These are phyloP conservation scores for Porogramme epimiltina DNA, from an alignment of 1,284 basidiomycete species.

Conservation along the genomic window DNA sequence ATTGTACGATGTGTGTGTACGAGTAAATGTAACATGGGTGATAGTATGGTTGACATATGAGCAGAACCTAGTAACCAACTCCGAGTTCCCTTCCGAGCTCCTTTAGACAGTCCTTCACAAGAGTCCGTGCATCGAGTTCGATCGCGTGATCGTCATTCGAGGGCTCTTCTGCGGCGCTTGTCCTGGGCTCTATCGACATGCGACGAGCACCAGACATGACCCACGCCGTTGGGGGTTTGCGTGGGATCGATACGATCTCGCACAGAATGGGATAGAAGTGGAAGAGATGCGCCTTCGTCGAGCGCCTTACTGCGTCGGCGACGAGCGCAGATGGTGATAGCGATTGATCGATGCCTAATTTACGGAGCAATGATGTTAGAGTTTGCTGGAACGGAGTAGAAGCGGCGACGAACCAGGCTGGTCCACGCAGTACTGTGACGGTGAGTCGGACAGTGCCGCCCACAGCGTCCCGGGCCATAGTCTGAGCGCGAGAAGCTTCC, in stretches of 20 bases:
- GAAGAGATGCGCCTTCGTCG: constrained; percentile 80
- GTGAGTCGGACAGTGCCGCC: constrained; percentile 69
- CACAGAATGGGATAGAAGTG: constrained; percentile 80
- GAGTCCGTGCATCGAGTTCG: constrained; percentile 64
- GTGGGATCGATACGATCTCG: constrained; percentile 73
- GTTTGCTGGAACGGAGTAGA: background rate
- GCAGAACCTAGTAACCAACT: constrained; percentile 25
- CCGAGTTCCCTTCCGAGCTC: constrained; percentile 77
- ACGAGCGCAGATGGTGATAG: constrained; percentile 54
- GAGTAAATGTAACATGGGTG: background rate
- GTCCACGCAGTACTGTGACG: constrained; percentile 52
- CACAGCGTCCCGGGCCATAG: constrained; percentile 77
- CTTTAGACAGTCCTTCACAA: constrained; percentile 73
- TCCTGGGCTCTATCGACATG: constrained; percentile 1
- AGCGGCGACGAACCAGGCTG: constrained; percentile 50
- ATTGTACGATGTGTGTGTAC: constrained; percentile 6
- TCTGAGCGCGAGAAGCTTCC: constrained; percentile 69
- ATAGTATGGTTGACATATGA: background rate
- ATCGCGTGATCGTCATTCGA: constrained; percentile 36
- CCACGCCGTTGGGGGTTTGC: constrained; percentile 72
- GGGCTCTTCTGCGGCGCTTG: constrained; percentile 18
- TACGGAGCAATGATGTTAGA: background rate
- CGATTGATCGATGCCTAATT: constrained; percentile 45
- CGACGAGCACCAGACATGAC: constrained; percentile 32
- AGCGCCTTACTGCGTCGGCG: constrained; percentile 69